Evolutionary conservation across 2,329 filamentous ascomycete genomes (phyloP).

Genomic region (Monascus ruber): DNA sequence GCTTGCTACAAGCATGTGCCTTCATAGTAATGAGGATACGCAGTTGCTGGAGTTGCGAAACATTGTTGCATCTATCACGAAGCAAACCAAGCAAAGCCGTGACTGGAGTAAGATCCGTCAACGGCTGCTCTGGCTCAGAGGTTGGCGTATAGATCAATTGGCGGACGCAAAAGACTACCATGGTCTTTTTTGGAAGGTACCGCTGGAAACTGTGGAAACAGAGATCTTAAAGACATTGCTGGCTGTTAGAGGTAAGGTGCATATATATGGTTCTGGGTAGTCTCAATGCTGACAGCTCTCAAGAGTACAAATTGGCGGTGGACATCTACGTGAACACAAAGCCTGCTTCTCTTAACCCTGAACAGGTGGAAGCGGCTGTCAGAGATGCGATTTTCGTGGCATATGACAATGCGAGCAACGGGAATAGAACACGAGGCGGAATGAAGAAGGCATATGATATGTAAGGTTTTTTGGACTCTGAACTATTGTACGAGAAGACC

Average conservation of each 20-base stretch:
- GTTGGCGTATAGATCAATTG: constrained; percentile 38
- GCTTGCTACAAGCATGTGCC: constrained; percentile 37
- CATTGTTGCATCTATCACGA: constrained; percentile 38
- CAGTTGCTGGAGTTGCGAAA: constrained; percentile 43
- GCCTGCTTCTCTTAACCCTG: constrained; percentile 26
- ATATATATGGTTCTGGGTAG: neutral
- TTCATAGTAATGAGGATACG: constrained; percentile 41
- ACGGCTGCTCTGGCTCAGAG: constrained; percentile 49
- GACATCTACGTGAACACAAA: constrained; percentile 27
- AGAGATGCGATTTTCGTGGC: constrained; percentile 41
- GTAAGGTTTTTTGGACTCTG: constrained; percentile 22
- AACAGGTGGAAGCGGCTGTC: constrained; percentile 42
- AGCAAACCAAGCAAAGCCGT: constrained; percentile 33
- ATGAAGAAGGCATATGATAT: constrained; percentile 51
- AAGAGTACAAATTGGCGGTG: constrained; percentile 32
- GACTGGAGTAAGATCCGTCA: constrained; percentile 39
- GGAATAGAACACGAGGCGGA: constrained; percentile 50
- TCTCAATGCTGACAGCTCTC: constrained; percentile 5
- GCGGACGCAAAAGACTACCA: constrained; percentile 20
- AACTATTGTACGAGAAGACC: neutral
- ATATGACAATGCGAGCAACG: constrained; percentile 57
- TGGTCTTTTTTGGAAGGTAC: constrained; percentile 40
- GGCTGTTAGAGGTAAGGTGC: constrained; percentile 29
- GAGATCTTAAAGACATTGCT: constrained; percentile 48
- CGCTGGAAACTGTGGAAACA: constrained; percentile 39